Conservation (phyloP, 306 rosid species). For the Lathyrus aphaca region DNA sequence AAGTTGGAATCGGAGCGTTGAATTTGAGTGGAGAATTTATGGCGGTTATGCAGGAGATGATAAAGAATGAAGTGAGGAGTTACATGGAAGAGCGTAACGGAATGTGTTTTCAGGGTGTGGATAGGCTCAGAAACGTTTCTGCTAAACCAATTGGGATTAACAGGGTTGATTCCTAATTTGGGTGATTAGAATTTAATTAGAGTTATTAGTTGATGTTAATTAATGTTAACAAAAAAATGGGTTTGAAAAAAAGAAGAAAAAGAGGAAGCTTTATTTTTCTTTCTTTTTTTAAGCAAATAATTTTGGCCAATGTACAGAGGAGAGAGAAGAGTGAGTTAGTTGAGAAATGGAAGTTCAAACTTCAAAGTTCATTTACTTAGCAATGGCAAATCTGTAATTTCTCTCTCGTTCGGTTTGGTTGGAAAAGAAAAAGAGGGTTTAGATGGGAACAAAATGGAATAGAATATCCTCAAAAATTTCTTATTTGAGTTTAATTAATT, state of each 20-base stretch:
- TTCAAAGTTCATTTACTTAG: constrained; percentile 29
- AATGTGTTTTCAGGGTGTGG: constrained; percentile 50
- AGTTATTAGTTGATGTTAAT: neutral
- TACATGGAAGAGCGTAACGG: constrained; percentile 67
- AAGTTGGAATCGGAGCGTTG: constrained; percentile 43
- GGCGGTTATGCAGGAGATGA: constrained; percentile 93
- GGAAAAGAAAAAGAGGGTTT: neutral
- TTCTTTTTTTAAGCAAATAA: constrained; percentile 54
- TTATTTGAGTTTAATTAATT: constrained; percentile 33
- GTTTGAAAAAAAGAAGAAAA: neutral
- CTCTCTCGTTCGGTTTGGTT: constrained; percentile 1
- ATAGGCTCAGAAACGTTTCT: constrained; percentile 62
- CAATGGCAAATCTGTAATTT: constrained; percentile 31
- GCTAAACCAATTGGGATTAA: constrained; percentile 64
- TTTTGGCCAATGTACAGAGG: constrained; percentile 67
- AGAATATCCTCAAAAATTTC: constrained; percentile 32
- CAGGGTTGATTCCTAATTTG: constrained; percentile 45
- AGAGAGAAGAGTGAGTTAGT: constrained; percentile 42
- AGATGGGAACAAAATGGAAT: constrained; percentile 27
- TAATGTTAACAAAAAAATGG: neutral
- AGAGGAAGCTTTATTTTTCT: constrained; percentile 16
- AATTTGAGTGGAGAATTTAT: constrained; percentile 62
- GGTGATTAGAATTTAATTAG: constrained; percentile 33
- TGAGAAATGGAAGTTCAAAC: constrained; percentile 27
- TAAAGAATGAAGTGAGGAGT: constrained; percentile 80